Conservation (phyloP, 2,329 filamentous ascomycete species). For the Colletotrichum paranaense region DNA sequence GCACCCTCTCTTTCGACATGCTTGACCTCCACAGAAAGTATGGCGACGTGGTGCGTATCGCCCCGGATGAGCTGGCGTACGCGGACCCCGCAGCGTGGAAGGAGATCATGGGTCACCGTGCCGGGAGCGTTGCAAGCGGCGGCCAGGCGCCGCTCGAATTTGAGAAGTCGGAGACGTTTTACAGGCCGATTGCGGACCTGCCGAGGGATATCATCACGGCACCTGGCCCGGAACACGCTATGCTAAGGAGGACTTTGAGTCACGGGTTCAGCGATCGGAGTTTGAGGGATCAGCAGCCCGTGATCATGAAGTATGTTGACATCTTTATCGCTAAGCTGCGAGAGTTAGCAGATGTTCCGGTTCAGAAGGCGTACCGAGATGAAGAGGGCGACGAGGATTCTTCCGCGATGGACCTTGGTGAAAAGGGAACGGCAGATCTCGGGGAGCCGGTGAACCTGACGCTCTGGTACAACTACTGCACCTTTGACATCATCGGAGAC, state of each 20-base stretch:
- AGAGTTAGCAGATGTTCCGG: conserved; percentile 38
- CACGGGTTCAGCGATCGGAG: conserved; percentile 40
- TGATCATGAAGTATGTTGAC: conserved; percentile 51
- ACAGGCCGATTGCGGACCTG: not conserved
- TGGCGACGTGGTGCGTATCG: conserved; percentile 58
- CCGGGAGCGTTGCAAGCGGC: not conserved
- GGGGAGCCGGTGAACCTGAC: conserved; percentile 35
- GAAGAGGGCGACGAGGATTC: not conserved
- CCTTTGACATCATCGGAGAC: conserved; percentile 46
- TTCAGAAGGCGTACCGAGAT: not conserved
- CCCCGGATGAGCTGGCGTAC: conserved; percentile 59
- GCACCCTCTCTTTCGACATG: conserved; percentile 17
- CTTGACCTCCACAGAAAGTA: conserved; percentile 47
- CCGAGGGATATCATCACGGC: conserved; percentile 38
- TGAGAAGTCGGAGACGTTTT: conserved; percentile 28
- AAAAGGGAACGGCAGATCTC: not conserved
- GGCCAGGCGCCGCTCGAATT: not conserved
- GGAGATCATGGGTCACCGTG: conserved; percentile 51
- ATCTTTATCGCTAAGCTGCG: conserved; percentile 50
- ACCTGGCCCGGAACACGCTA: conserved; percentile 12
- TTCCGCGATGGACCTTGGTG: not conserved
- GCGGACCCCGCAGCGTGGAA: conserved; percentile 48
- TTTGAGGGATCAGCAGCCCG: conserved; percentile 40
- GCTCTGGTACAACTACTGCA: conserved; percentile 42
- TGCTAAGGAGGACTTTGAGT: conserved; percentile 31